These are phyloP conservation scores for Geotrichum histeridarum DNA, from an alignment of 1,139 yeast species.

Conservation along the genomic window DNA sequence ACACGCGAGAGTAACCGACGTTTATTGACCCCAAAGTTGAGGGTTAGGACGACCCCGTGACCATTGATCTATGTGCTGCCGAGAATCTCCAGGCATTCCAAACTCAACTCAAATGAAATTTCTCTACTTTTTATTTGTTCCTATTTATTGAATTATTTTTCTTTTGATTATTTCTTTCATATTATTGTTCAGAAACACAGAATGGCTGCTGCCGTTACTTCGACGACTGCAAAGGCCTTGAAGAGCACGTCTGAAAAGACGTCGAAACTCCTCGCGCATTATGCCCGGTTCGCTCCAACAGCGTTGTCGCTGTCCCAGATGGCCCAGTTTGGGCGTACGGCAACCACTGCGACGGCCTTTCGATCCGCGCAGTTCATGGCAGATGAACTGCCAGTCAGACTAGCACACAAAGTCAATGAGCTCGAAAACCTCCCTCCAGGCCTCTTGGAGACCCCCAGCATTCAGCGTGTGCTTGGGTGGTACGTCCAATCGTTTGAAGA, in stretches of 20 bases:
- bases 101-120: too few relatives aligned
- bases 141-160: not conserved
- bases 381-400: slow-evolving; percentile 79
- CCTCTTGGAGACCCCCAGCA: slow-evolving; percentile 65
- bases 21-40: too few relatives aligned
- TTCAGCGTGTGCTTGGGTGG: slow-evolving; percentile 77
- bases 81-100: too few relatives aligned
- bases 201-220: not conserved
- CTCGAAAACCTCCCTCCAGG: slow-evolving; percentile 76
- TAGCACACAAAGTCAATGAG: slow-evolving; percentile 83
- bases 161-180: not conserved
- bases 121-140: not conserved
- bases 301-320: slow-evolving; percentile 80
- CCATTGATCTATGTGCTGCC: too few relatives aligned
- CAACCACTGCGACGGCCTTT: slow-evolving; percentile 72
- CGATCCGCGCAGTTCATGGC: slow-evolving; percentile 82
- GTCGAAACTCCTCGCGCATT: slow-evolving; percentile 39
- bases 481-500: slow-evolving; percentile 89
- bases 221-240: not conserved
- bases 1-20: too few relatives aligned
- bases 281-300: slow-evolving; percentile 75
- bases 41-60: too few relatives aligned
- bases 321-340: slow-evolving; percentile 83
- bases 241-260: not conserved
- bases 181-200: not conserved